Base-by-base conservation (phyloP, 371 early-diverging fungal species). In the Circinella minor region DNA sequence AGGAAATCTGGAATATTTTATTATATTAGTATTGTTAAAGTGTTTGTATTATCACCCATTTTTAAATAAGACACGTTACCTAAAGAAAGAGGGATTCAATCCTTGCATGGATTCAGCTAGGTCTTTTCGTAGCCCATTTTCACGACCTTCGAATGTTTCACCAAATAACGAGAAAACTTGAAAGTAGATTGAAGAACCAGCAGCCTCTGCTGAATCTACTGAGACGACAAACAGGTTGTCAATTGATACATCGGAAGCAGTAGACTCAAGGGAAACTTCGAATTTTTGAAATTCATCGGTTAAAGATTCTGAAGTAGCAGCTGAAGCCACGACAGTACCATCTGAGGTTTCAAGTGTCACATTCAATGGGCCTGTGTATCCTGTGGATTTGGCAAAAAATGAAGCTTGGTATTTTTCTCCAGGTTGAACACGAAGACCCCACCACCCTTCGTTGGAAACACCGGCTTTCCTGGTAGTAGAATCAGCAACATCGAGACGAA, bases 41-140 rank as follows among this genome's bases (percentile, higher is more conserved):
- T n/a, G 13, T 18, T 10, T 4, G 13, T 51, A 51, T 51, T 49
- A 49, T 49, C 49, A 49, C 4, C 49, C 8, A 49, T 3, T n/a
- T 15, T 5, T 49, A 49, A 15, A 49, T 49, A n/a, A 13, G n/a
- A 15, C 17, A 49, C 3, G 27, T 11, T 59, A 75, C 17, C 76
- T 69, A 62, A 75, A 75, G 57, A 75, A 73, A 18, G 55, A 43
- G 9, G 76, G 76, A 20, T 73, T 70, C 18, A 70, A 39, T 14
- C 62, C 68, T 18, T 61, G 38, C 27, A 76, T 36, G 0, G 61
- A 46, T 17, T 73, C 67, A 18, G 61, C 76, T 1, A 76, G 3
- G 47, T 76, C 76, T 4, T 55, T 37, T 47, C 76, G 73, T 36
- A 76, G 39, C 15, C 76, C 76, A 61, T 76, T 76, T 55, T 66